A percentile compares a stretch with the other conserved stretches of the same genome.
These are phyloP conservation scores for Mortierella sp. DNA, from an alignment of 371 early-diverging fungal genomes.

Conservation along the genomic window DNA sequence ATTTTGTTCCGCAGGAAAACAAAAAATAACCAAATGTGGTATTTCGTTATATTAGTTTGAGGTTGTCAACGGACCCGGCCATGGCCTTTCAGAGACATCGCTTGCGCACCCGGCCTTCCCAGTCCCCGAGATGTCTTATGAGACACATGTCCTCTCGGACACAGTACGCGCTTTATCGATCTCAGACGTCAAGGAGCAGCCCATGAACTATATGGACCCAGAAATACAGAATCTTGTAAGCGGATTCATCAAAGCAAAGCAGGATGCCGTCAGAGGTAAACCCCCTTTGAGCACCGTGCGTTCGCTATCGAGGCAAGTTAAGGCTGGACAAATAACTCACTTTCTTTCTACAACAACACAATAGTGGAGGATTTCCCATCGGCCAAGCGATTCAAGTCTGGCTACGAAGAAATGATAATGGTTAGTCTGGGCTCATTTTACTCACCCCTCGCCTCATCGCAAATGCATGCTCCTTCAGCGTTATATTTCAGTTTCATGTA, in stretches of 20 bases:
- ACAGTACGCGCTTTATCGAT: conserved; percentile 36
- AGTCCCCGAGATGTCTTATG: conserved; percentile 6
- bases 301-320: background rate
- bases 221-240: conserved; percentile 48
- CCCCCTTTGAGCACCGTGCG: background rate
- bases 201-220: conserved; percentile 49
- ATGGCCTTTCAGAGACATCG: conserved; percentile 46
- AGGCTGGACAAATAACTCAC: background rate
- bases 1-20: background rate
- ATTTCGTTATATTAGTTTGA: conserved; percentile 23
- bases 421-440: conserved; percentile 45
- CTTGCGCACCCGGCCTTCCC: conserved; percentile 28
- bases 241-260: conserved; percentile 64
- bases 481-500: background rate
- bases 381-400: conserved; percentile 69
- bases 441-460: background rate
- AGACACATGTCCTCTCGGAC: conserved; percentile 19
- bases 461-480: background rate
- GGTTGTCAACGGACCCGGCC: conserved; percentile 53
- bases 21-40: background rate
- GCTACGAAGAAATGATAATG: conserved; percentile 54
- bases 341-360: background rate
- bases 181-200: conserved; percentile 57
- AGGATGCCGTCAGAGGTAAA: conserved; percentile 65
- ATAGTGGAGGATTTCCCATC: conserved; percentile 66